Evolutionary conservation across 2,329 filamentous ascomycete genomes (phyloP), one percentile per base, ranked within the genome.

Genomic region (Xylaria sp.): DNA sequence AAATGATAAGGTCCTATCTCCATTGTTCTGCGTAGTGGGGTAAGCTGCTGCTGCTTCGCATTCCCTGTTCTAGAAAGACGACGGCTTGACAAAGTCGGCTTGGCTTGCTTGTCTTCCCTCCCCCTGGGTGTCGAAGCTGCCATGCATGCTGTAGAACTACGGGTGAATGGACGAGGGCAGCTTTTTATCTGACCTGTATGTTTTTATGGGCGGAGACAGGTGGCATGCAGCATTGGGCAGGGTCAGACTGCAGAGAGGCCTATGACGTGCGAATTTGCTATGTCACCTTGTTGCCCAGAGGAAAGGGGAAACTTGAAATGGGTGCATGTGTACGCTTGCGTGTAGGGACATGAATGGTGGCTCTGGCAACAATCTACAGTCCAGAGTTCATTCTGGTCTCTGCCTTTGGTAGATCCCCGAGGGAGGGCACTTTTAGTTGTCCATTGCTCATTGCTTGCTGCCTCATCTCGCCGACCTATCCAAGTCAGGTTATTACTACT

Each of bases 151-250:
- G 46, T 39, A 65, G 59, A 32, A 63, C 48, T 55, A 57, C 63
- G 59, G 63, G 32, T 39, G 37, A 20, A 63, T 41, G 48, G 46
- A 69, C n/a, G 23, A n/a, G 51, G 48, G 44, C 28, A 18, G 12
- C 12, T 13, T 34, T 56, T 50, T 37, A 57, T 58, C 50, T 66
- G 63, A 37, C 54, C 46, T 68, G 55, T 63, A 63, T 52, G 25
- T 23, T 63, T 62, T 61, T 32, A 60, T 44, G 23, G 51, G 55
- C 25, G 46, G 60, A 62, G 66, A 70, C 58, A 70, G 52, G 52
- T 70, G 66, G 70, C 65, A 70, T 72, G 70, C 70, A 72, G 61
- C 52, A 70, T 72, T 70, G 70, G 70, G 67, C 66, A 66, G 55
- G 56, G 44, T 58, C 28, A 46, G 46, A 50, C 55, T 54, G 56